Evolutionary conservation across 306 rosid genomes (phyloP).

Genomic region (Dryas drummondii): DNA sequence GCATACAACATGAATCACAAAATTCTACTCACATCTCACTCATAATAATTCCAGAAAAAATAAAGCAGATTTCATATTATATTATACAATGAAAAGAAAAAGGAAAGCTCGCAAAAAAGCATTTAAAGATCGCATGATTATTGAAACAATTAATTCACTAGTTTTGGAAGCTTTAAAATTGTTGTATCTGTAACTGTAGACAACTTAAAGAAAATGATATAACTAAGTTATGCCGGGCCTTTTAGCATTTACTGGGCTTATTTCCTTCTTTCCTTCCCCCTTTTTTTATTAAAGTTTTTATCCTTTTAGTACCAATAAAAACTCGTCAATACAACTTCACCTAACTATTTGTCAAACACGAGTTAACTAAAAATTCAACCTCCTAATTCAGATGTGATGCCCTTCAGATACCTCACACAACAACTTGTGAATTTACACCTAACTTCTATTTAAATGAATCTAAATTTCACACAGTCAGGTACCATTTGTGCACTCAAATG

Average conservation of each 20-base stretch:
- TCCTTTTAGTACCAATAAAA: background rate
- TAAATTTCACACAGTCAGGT: background rate
- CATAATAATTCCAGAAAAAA: background rate
- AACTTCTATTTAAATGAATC: too few species aligned
- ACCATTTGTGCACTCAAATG: background rate
- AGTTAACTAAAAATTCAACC: background rate
- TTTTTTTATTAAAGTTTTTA: background rate
- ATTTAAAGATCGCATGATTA: background rate
- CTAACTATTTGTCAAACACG: background rate
- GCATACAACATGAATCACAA: background rate
- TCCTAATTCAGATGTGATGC: background rate
- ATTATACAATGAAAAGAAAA: background rate
- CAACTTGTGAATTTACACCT: background rate
- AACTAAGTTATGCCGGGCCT: background rate
- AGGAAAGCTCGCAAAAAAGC: background rate
- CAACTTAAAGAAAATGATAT: background rate
- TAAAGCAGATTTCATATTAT: background rate
- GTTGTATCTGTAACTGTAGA: background rate
- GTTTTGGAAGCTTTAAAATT: background rate
- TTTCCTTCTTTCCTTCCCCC: background rate
- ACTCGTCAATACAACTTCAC: background rate
- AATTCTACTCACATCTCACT: background rate
- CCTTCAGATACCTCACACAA: constrained; percentile 1
- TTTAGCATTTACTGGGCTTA: background rate
- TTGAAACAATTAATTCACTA: background rate